Conservation (phyloP, 1,284 basidiomycete genomes). For the Tausonia pullulans region DNA sequence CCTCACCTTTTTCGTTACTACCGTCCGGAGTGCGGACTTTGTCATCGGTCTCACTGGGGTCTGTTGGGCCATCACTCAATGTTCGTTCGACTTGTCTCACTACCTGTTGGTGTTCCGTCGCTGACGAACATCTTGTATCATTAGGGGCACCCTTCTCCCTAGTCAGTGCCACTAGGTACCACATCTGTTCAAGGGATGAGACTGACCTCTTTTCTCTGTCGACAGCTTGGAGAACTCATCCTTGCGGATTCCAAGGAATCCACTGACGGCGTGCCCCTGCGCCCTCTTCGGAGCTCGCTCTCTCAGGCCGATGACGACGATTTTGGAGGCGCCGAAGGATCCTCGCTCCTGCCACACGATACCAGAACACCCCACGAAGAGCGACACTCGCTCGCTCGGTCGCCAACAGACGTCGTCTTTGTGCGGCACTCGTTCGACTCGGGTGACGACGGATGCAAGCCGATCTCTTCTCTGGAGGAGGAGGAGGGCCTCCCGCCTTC, state of each 20-base stretch:
- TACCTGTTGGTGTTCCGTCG: background rate
- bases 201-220: constrained; percentile 14
- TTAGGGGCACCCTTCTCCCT: constrained; percentile 37
- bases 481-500: constrained; percentile 22
- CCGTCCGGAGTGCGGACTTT: constrained; percentile 29
- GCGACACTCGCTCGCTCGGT: constrained; percentile 23
- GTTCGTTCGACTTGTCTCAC: background rate
- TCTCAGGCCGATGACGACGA: constrained; percentile 26
- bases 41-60: constrained; percentile 40
- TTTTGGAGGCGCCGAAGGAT: constrained; percentile 35
- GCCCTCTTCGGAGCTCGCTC: constrained; percentile 16
- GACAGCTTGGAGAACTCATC: constrained; percentile 32
- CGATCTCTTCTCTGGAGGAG: constrained; percentile 9
- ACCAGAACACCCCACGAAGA: background rate
- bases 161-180: constrained; percentile 21
- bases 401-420: background rate
- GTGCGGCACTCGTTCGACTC: background rate
- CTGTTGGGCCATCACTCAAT: constrained; percentile 35
- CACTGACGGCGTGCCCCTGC: constrained; percentile 7
- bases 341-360: constrained; percentile 44
- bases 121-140: background rate
- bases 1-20: constrained; percentile 31
- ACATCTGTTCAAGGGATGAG: background rate
- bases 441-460: background rate
- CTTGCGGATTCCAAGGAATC: constrained; percentile 26